phyloP scores from a whole-genome alignment of 108 stramenopile species.

The Skeletonema potamos region DNA sequence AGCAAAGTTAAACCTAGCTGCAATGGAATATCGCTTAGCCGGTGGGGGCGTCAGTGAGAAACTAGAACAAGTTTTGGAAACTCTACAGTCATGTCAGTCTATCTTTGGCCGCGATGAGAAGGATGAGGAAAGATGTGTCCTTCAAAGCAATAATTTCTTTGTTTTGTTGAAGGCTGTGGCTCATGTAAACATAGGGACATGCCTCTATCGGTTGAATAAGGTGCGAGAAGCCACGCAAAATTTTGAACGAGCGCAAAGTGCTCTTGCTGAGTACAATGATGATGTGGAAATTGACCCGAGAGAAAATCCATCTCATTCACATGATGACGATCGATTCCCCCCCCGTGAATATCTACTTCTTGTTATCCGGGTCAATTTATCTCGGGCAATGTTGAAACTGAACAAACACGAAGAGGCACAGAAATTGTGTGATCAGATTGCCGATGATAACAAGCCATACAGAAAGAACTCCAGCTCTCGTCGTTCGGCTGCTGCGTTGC shows the following conservation, averaged over 20 bases:
- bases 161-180: slow-evolving; percentile 28
- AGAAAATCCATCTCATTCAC: slow-evolving; percentile 2
- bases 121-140: neutral
- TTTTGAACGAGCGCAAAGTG: slow-evolving; percentile 29
- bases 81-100: neutral
- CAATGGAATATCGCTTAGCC: slow-evolving; percentile 28
- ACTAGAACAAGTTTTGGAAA: slow-evolving; percentile 17
- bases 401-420: slow-evolving; percentile 26
- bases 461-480: slow-evolving; percentile 9
- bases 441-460: slow-evolving; percentile 16
- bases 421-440: slow-evolving; percentile 17
- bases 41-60: slow-evolving; percentile 16
- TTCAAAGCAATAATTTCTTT: neutral
- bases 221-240: slow-evolving; percentile 35
- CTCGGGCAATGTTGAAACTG: slow-evolving; percentile 25
- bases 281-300: neutral
- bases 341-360: slow-evolving; percentile 34
- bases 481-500: neutral
- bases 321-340: slow-evolving; percentile 38
- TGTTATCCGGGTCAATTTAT: slow-evolving; percentile 19
- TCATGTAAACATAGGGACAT: slow-evolving; percentile 34
- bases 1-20: slow-evolving; percentile 29
- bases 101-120: neutral
- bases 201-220: slow-evolving; percentile 37
- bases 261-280: slow-evolving; percentile 3